A percentile compares a stretch with the other conserved stretches of the same genome.
phyloP scores from a whole-genome alignment of 495 filamentous ascomycete species.

The Amphirosellinia nigrospora region DNA sequence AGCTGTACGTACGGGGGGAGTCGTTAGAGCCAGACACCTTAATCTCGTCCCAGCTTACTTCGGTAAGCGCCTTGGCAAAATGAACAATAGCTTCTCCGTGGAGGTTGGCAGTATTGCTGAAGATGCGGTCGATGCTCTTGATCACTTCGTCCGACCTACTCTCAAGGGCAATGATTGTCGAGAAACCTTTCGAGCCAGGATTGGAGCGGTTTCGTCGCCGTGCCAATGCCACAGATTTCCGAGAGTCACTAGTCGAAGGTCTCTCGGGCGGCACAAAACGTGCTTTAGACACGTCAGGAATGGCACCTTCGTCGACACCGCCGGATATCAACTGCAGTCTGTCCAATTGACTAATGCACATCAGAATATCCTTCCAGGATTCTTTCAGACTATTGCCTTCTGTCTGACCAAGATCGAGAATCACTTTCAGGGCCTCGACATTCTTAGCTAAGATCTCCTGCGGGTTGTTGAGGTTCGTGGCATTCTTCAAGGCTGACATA shows the following conservation, averaged over 20 bases:
- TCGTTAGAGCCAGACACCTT: slow-evolving; percentile 94
- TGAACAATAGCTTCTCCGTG: slow-evolving; percentile 96
- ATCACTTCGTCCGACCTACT: slow-evolving; percentile 91
- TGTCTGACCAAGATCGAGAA: slow-evolving; percentile 88
- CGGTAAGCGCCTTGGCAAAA: slow-evolving; percentile 90
- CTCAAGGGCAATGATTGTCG: slow-evolving; percentile 86
- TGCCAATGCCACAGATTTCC: slow-evolving; percentile 70
- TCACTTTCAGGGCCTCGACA: slow-evolving; percentile 85
- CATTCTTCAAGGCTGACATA: slow-evolving; percentile 89
- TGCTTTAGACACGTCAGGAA: slow-evolving; percentile 91
- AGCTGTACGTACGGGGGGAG: slow-evolving; percentile 90
- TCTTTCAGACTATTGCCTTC: slow-evolving; percentile 87
- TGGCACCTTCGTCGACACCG: slow-evolving; percentile 87
- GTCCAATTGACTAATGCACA: slow-evolving; percentile 95
- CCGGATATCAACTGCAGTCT: slow-evolving; percentile 93
- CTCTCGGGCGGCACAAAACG: slow-evolving; percentile 67
- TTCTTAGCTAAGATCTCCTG: slow-evolving; percentile 97
- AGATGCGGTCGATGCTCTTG: slow-evolving; percentile 91
- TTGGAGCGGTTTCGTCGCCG: slow-evolving; percentile 70
- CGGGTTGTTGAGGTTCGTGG: slow-evolving; percentile 93
- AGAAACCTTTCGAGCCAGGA: slow-evolving; percentile 70
- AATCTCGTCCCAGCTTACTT: slow-evolving; percentile 99
- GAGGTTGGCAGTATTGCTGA: slow-evolving; percentile 92
- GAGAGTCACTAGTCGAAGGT: slow-evolving; percentile 54
- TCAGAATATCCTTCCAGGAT: slow-evolving; percentile 94